Base-by-base conservation (phyloP, 306 rosid genomes). In the Quercus alba region DNA sequence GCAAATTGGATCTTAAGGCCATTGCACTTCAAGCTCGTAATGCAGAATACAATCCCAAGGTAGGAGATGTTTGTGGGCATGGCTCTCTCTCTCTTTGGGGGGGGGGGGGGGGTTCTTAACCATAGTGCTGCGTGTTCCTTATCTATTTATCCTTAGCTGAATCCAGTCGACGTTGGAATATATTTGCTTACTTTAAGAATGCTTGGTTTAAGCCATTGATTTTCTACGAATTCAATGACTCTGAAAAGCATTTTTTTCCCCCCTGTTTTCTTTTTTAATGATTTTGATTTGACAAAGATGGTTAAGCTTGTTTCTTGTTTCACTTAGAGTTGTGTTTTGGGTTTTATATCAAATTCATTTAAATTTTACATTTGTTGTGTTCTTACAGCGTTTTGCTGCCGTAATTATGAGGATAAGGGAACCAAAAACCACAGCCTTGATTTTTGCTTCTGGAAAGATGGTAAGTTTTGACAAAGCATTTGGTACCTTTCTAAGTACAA, bases 1-100 rank as follows among this genome's bases (percentile, higher is more conserved):
- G 97, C 86, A 95, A 91, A 85, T 84, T 95, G 87, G 98, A 95
- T 85, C 98, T 95, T 3, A 93, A 95, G 88, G 81, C 92, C 73
- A 95, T 95, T 82, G 97, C 98, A 6, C 87, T 91, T 30, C 96
- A 89, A 83, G 99, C 99, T 77, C 94, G 96, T 82, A 95, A 93
- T 83, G 97, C 99, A 21, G 97, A 95, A 86, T 95, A 95, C 90
- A 95, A 93, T 87, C 99, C 99, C 75, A 95, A 91, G 94, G 99
- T 86, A 87, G 67, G 91, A 83, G 54, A 71, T 30, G 1, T 64
- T 35, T 41, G 17, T 57, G 61, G 77, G 31, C 25, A 18, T 12
- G 56, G 28, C 26, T 25, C 18, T 41, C 26, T 25, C 18, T 41
- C 1, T 17, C 9, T 64, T 14, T 23, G 5, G 0, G 38, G 35